Evolutionary conservation across 2,329 filamentous ascomycete genomes (phyloP), one percentile per base, ranked within the genome.

Genomic region (Xylaria polymorpha): DNA sequence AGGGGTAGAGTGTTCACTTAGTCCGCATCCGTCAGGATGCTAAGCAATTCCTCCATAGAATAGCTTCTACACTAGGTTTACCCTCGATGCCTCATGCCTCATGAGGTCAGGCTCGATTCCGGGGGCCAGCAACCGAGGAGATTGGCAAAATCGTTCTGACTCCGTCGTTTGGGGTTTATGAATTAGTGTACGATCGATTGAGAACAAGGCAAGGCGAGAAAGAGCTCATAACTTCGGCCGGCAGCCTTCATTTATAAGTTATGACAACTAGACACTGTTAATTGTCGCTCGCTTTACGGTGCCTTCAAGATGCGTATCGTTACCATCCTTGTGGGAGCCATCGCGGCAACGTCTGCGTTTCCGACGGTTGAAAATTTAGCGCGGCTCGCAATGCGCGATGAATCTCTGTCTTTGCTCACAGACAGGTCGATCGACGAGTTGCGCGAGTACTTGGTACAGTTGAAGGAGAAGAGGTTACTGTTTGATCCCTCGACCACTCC

Each of bases 311-410:
- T 68, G 66, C 66, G 67, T 46, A 43, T 35, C 37, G 14, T 46
- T 35, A 22, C 53, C 14, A 10, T 41, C 10, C 9, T 56, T 35
- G 37, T 50, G 22, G 58, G 68, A 58, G 50, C 50, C 25, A 48
- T 64, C 53, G 44, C 60, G 3, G 22, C 56, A 37, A 61, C 41
- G 7, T 58, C 44, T 25, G 59, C 59, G 8, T 74, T 74, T 55
- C 72, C 72, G 46, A 71, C 71, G 3, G 60, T 71, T n/a, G 70
- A 73, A 35, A 74, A 74, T 58, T 48, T 73, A 10, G 72, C 70
- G 32, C 66, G 61, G 50, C 66, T 74, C 53, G 66, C 62, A 12
- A 32, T 61, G 32, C 69, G 64, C n/a, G 60, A 62, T 35, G 62
- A 53, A 35, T 43, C 29, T 20, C 14, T 44, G 2, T 50, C 58